Evolutionary conservation across 2,329 filamentous ascomycete species (phyloP), one percentile per base, ranked within the genome.

Genomic region (Orbilia brochopaga): DNA sequence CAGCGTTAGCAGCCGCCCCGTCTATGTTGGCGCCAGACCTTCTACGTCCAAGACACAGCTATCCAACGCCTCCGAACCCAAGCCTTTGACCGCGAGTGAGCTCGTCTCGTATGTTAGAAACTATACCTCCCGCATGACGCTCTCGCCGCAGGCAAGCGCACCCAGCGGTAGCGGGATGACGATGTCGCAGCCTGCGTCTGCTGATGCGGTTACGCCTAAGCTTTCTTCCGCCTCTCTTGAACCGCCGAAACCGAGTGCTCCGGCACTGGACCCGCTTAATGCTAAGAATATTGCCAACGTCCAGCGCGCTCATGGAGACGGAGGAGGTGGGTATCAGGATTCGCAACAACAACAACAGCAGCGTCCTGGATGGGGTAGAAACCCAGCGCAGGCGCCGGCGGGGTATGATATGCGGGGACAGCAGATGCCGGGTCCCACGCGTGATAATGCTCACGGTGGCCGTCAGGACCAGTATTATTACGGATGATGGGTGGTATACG

Each of bases 41-140:
- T 30, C 65, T 7, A 58, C 35, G 17, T 42, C 37, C 37, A 13
- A 42, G 37, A 13, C 37, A 13, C 37, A 42, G n/a, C 37, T 42
- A 4, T 42, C 46, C 40, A 11, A n/a, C 52, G 2, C 58, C 11
- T 11, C 46, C 6, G 8, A 27, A 13, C 11, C 30, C 13, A 37
- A 62, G 19, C 58, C 48, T 11, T 35, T 75, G 10, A 74, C 73
- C 21, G 73, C 73, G 6, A 59, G 61, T n/a, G 67, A 75, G 32
- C 69, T 75, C n/a, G 62, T 75, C 42, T 54, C 54, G 7, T 69
- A 73, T 27, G 73, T 75, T 37, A 62, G 74, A 50, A 73, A 48
- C n/a, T 74, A 74, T 37, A 55, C 56, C 1, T 55, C 58, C 10
- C 32, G 56, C 6, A 65, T 73, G 61, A 59, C 55, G 1, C 53